Conservation (phyloP, 1,284 basidiomycete genomes). For the Cutaneotrichosporon sp. region DNA sequence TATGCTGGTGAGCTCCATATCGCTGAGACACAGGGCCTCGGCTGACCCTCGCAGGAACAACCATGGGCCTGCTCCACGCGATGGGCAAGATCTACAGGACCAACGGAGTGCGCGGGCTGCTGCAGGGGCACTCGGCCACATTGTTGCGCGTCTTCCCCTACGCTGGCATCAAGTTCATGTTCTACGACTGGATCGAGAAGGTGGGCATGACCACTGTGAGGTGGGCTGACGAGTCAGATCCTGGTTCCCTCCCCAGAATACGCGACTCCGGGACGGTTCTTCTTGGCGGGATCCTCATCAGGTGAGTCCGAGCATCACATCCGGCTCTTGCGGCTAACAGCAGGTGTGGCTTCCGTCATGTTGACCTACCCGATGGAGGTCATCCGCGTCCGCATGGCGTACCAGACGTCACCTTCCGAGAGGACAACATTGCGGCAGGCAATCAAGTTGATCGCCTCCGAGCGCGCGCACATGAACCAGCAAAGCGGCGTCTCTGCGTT, state of each 20-base stretch:
- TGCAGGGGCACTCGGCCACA: conserved; percentile 95
- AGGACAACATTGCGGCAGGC: conserved; percentile 66
- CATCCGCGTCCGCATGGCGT: conserved; percentile 93
- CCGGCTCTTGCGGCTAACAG: conserved; percentile 1
- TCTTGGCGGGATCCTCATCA: conserved; percentile 83
- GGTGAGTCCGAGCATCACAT: conserved; percentile 57
- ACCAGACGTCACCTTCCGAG: conserved; percentile 64
- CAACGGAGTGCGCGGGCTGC: conserved; percentile 74
- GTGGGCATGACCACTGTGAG: conserved; percentile 55
- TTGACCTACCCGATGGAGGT: conserved; percentile 95
- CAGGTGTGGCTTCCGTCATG: conserved; percentile 83
- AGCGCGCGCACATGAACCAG: conserved; percentile 3
- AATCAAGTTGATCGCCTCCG: conserved; percentile 62
- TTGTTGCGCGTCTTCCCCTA: conserved; percentile 79
- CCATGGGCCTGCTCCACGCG: conserved; percentile 70
- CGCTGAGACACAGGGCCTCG: neutral
- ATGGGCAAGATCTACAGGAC: conserved; percentile 74
- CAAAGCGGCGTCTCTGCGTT: conserved; percentile 43
- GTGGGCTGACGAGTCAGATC: conserved; percentile 54
- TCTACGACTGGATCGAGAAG: conserved; percentile 84
- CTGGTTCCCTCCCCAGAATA: conserved; percentile 80
- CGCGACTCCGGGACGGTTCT: conserved; percentile 81
- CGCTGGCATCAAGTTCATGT: conserved; percentile 97
- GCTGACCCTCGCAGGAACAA: conserved; percentile 36
- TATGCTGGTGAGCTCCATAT: conserved; percentile 70